These are phyloP conservation scores for Penicillium verhagenii DNA, from an alignment of 495 filamentous ascomycete genomes.

Conservation along the genomic window DNA sequence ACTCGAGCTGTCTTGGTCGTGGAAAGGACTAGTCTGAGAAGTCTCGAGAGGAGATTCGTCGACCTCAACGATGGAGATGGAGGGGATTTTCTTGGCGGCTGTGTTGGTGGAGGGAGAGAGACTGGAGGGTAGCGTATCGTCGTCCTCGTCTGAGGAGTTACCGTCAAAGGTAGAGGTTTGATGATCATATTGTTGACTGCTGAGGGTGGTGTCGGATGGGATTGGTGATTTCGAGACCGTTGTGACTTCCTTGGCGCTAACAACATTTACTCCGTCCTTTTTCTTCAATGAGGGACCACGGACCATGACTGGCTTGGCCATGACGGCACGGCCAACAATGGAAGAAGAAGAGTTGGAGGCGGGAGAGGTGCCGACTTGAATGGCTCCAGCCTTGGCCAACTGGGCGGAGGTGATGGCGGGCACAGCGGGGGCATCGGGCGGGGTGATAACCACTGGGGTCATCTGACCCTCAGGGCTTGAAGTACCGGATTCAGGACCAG, in stretches of 20 bases:
- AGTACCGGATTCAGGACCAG: slow-evolving; percentile 30
- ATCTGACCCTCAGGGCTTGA: slow-evolving; percentile 11
- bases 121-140: slow-evolving; percentile 18
- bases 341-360: slow-evolving; percentile 34
- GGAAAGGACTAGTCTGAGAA: slow-evolving; percentile 55
- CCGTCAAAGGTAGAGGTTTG: slow-evolving; percentile 37
- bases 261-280: slow-evolving; percentile 16
- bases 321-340: slow-evolving; percentile 44
- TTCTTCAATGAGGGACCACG: slow-evolving; percentile 35
- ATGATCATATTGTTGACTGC: slow-evolving; percentile 17
- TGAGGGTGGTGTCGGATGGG: slow-evolving; percentile 5
- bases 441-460: slow-evolving; percentile 29
- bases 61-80: not conserved
- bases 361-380: slow-evolving; percentile 33
- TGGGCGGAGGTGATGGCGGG: slow-evolving; percentile 52
- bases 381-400: slow-evolving; percentile 41
- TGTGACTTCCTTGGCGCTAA: slow-evolving; percentile 28
- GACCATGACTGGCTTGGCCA: slow-evolving; percentile 48
- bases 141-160: slow-evolving; percentile 41
- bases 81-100: not conserved
- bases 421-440: slow-evolving; percentile 49
- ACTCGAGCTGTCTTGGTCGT: slow-evolving; percentile 44
- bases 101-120: slow-evolving; percentile 12
- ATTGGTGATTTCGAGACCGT: slow-evolving; percentile 5
- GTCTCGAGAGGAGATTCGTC: slow-evolving; percentile 29